phyloP scores from a whole-genome alignment of 805 yeast species.

The Candida wancherniae region DNA sequence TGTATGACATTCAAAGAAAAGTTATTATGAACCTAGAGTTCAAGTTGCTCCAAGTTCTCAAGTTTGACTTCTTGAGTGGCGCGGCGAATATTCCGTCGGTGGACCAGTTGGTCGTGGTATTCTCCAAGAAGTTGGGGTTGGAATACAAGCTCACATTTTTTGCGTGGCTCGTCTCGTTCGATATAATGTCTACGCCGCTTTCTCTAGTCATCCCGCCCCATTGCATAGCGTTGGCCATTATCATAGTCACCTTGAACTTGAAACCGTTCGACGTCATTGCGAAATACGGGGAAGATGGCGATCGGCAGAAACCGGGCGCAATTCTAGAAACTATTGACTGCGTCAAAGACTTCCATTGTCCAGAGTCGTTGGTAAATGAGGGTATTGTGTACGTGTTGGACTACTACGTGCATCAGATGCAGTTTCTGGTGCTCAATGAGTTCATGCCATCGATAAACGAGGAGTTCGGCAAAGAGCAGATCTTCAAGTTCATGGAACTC shows the following conservation, averaged over 20 bases:
- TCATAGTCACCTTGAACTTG: slow-evolving; percentile 56
- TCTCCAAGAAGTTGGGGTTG: slow-evolving; percentile 46
- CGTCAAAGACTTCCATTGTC: slow-evolving; percentile 35
- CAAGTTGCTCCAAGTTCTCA: slow-evolving; percentile 66
- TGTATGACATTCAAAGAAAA: slow-evolving; percentile 51
- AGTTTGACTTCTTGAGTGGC: slow-evolving; percentile 73
- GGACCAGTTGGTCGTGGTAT: slow-evolving; percentile 63
- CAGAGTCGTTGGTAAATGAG: slow-evolving; percentile 42
- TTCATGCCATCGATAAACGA: slow-evolving; percentile 34
- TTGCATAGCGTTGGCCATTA: slow-evolving; percentile 62
- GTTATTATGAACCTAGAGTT: slow-evolving; percentile 60
- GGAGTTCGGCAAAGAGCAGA: slow-evolving; percentile 41
- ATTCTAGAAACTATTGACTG: slow-evolving; percentile 31
- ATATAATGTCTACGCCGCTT: slow-evolving; percentile 64
- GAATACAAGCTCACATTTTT: slow-evolving; percentile 46
- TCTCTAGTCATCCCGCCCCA: slow-evolving; percentile 71
- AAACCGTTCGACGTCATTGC: slow-evolving; percentile 28
- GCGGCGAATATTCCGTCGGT: slow-evolving; percentile 38
- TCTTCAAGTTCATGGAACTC: slow-evolving; percentile 43
- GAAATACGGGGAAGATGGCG: slow-evolving; percentile 18
- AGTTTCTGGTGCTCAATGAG: slow-evolving; percentile 45
- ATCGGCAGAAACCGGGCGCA: slow-evolving; percentile 15
- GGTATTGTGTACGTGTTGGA: slow-evolving; percentile 56
- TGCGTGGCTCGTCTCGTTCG: slow-evolving; percentile 77
- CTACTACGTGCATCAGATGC: slow-evolving; percentile 55